These are phyloP conservation scores for Aspergillus floridensis DNA, from an alignment of 2,329 filamentous ascomycete genomes.

Conservation along the genomic window DNA sequence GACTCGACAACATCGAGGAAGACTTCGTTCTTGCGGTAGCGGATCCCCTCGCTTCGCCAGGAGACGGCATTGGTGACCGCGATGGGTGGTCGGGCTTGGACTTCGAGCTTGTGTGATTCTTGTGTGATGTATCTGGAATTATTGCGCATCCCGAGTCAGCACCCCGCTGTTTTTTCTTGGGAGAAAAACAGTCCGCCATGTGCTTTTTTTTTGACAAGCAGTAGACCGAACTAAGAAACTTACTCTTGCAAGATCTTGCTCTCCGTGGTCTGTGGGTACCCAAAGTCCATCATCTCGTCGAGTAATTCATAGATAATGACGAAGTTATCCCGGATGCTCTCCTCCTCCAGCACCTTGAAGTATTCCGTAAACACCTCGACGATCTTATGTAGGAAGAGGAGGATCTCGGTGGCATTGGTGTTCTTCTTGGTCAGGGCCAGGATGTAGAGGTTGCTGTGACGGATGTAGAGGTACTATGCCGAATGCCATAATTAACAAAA, in stretches of 20 bases:
- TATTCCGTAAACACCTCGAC: slow-evolving; percentile 99
- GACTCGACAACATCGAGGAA: slow-evolving; percentile 97
- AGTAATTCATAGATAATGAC: slow-evolving; percentile 98
- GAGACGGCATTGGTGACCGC: slow-evolving; percentile 97
- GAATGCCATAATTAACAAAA: slow-evolving; percentile 2
- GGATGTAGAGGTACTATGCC: slow-evolving; percentile 90
- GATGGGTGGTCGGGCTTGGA: slow-evolving; percentile 92
- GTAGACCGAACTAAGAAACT: slow-evolving; percentile 7
- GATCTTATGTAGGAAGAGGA: slow-evolving; percentile 95
- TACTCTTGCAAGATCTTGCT: slow-evolving; percentile 95
- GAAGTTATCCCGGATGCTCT: slow-evolving; percentile 98
- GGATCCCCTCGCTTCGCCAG: slow-evolving; percentile 96
- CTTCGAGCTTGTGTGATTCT: slow-evolving; percentile 96
- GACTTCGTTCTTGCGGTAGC: slow-evolving; percentile 98
- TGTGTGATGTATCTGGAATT: slow-evolving; percentile 80
- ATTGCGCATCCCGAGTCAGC: no score
- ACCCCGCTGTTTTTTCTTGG: neutral
- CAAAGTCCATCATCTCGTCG: slow-evolving; percentile 99
- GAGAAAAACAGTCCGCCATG: no score
- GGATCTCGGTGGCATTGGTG: slow-evolving; percentile 96
- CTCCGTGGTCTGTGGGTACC: slow-evolving; percentile 97
- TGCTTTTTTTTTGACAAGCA: no score
- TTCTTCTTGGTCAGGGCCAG: slow-evolving; percentile 97
- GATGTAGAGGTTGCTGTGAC: slow-evolving; percentile 98
- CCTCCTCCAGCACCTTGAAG: slow-evolving; percentile 98